Conservation (phyloP, 1,139 yeast species). For the Saccharomycopsis hybrid region DNA sequence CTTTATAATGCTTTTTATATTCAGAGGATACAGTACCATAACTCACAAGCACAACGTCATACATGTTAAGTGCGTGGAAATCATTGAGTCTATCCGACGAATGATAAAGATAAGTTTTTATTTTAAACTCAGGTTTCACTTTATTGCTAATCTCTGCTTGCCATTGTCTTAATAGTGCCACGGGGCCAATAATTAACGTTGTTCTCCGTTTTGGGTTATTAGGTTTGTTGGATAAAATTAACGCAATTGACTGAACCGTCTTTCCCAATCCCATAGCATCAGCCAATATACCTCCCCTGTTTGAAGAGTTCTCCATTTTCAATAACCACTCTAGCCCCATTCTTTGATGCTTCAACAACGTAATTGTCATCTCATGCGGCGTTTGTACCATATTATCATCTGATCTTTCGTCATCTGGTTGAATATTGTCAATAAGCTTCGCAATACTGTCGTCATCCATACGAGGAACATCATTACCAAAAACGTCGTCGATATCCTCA, state of each 20-base stretch:
- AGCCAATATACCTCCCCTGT: slow-evolving; percentile 76
- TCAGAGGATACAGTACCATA: slow-evolving; percentile 66
- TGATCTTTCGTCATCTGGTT: slow-evolving; percentile 39
- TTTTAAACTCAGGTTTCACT: slow-evolving; percentile 40
- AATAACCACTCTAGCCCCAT: slow-evolving; percentile 79
- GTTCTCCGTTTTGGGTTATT: slow-evolving; percentile 24
- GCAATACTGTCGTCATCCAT: slow-evolving; percentile 43
- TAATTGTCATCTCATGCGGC: slow-evolving; percentile 62
- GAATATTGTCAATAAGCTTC: slow-evolving; percentile 58
- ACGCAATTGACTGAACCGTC: slow-evolving; percentile 74
- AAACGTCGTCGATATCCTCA: not conserved
- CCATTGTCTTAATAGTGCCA: slow-evolving; percentile 82
- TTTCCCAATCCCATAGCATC: slow-evolving; percentile 97
- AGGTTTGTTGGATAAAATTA: slow-evolving; percentile 53
- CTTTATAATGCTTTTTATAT: slow-evolving; percentile 52
- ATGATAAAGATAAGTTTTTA: slow-evolving; percentile 57
- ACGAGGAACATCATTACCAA: slow-evolving; percentile 14
- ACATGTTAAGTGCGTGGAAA: slow-evolving; percentile 43
- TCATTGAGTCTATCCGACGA: slow-evolving; percentile 41
- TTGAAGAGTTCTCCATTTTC: slow-evolving; percentile 49
- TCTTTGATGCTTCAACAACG: slow-evolving; percentile 75
- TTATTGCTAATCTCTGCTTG: slow-evolving; percentile 63
- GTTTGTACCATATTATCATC: slow-evolving; percentile 53
- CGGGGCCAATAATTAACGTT: slow-evolving; percentile 69
- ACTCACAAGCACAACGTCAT: slow-evolving; percentile 75